Evolutionary conservation across 2,329 filamentous ascomycete genomes (phyloP), one percentile per base, ranked within the genome.

Genomic region (Hortaea sp.): DNA sequence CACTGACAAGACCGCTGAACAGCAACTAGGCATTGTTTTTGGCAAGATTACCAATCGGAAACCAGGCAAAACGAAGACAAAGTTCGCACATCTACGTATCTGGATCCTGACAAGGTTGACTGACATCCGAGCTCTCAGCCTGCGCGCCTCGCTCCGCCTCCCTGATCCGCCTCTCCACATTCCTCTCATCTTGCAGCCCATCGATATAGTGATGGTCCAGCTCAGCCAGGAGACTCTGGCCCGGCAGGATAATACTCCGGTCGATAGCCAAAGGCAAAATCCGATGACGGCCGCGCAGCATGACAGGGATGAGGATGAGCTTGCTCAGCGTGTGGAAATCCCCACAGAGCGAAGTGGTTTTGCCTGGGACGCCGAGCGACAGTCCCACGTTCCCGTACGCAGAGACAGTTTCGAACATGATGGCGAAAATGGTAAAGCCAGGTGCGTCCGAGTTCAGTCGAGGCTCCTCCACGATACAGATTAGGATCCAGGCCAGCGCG

Each of bases 261-360:
- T 85, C 81, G 5, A 82, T 63, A 63, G 85, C 61, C 54, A 80
- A 78, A 0, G 77, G 77, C 1, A 81, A 62, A 9, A 77, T 77
- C 64, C 78, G 75, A 57, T 81, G 78, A 6, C 77, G 69, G 20
- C 78, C 78, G 48, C 77, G 75, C 46, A 81, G 66, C 62, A 78
- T 73, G 75, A 80, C 79, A 7, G 77, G 75, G 48, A 79, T 76
- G 52, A 80, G 74, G 44, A 81, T 72, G 51, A 81, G 67, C 56
- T 80, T 80, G 7, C 72, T 76, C 2, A 92, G 65, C 0, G 81
- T 75, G 6, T 74, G 78, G 62, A 95, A 94, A 55, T 94, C 79
- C 0, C 77, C 82, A 34, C 78, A 87, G 50, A 97, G 43, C 44
- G 42, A 46, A 9, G 40, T 43, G 5, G n/a, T 5, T 5, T 20